Base-by-base conservation (phyloP, 441 rosid species). In the Eutrema salsugineum region DNA sequence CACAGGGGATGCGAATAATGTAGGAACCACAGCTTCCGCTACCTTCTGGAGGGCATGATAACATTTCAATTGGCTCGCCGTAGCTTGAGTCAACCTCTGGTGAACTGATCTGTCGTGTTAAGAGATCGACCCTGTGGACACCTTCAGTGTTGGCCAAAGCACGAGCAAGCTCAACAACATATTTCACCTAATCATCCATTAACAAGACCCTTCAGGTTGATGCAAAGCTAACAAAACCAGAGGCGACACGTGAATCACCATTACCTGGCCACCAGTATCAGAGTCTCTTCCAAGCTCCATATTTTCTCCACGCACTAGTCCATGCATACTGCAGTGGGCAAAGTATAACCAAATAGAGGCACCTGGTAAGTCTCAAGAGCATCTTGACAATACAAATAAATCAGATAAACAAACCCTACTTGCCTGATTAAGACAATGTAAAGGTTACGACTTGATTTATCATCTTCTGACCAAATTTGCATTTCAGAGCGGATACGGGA, bases 231-330 rank as follows among this genome's bases (percentile, higher is more conserved):
- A 30, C 39, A 60, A 57, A 17, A 43, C 54, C 33, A 47, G 15
- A 39, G 19, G 36, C 1, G 5, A 10, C 19, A 14, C 3, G 20
- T 12, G 65, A 72, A 47, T 40, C 67, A 14, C 47, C 3, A 0
- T 32, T 89, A 92, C 97, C 94, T 93, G 98, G 50, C 97, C 97
- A 27, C 98, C 98, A 35, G 98, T 93, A 76, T 91, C 98, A 35
- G 98, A 93, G 84, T 93, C 98, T 77, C 98, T 83, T 63, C 98
- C 98, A 49, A 93, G 98, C 85, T 93, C 98, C 98, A 93, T 93
- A 62, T 93, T 86, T 27, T 93, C 97, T 72, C 97, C 97, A 47
- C 97, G 97, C 50, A 93, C 92, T 73, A 93, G 81, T 61, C 98
- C 98, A 75, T 93, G 98, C 81, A 93, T 83, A 75, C 98, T 93